Conservation (phyloP, 164 flowering plant species). For the Buxus sempervirens region DNA sequence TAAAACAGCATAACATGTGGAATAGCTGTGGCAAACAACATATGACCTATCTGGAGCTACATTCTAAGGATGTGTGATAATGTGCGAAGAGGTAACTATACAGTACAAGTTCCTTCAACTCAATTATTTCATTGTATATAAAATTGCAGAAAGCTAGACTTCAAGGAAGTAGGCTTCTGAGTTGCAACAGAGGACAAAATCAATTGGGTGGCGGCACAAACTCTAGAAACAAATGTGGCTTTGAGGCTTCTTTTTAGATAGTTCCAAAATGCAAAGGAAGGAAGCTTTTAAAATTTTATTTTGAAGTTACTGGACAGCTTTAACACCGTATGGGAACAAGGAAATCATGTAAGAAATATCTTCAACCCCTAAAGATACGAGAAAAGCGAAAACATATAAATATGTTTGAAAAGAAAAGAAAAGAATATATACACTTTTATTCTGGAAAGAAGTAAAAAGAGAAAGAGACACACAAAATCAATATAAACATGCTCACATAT, state of each 20-base stretch:
- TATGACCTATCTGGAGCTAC: not conserved
- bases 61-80: no score
- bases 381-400: not conserved
- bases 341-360: not conserved
- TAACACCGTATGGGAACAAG: not conserved
- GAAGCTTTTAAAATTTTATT: not conserved
- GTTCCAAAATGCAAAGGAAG: not conserved
- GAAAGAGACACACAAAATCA: no score
- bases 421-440: not conserved
- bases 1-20: not conserved
- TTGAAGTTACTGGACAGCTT: not conserved
- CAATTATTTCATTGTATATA: no score
- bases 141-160: not conserved
- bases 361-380: not conserved
- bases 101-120: not conserved
- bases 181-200: not conserved
- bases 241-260: not conserved
- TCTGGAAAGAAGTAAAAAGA: not conserved
- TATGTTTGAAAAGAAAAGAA: not conserved
- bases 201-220: not conserved
- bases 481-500: constrained; percentile 45
- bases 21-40: not conserved
- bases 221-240: not conserved
- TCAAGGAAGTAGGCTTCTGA: no score
- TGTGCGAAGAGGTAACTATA: not conserved